Conservation (phyloP, 1,284 basidiomycete species). For the Tilletiaria anomala region DNA sequence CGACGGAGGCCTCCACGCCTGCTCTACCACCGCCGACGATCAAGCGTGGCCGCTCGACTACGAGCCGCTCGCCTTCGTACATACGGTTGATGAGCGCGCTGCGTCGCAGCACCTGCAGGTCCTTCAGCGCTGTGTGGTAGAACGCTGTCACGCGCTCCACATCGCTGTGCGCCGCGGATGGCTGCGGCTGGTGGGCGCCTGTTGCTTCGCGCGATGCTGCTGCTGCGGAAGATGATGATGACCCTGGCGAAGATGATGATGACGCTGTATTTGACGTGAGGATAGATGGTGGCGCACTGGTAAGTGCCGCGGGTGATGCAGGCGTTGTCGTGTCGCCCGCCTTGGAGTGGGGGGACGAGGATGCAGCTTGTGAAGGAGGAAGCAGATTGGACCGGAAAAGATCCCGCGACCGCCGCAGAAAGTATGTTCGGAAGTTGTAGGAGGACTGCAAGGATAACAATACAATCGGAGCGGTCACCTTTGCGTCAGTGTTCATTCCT, state of each 20-base stretch:
- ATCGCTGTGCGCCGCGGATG: neutral
- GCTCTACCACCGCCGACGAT: slow-evolving; percentile 25
- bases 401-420: slow-evolving; percentile 34
- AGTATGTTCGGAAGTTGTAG: slow-evolving; percentile 40
- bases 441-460: slow-evolving; percentile 25
- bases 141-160: slow-evolving; percentile 4
- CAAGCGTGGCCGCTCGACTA: slow-evolving; percentile 30
- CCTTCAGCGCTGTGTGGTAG: slow-evolving; percentile 8
- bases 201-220: slow-evolving; percentile 2
- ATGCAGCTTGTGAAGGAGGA: slow-evolving; percentile 1
- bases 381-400: slow-evolving; percentile 30
- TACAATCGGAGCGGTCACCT: neutral
- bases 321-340: slow-evolving; percentile 16
- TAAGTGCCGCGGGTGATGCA: slow-evolving; percentile 19
- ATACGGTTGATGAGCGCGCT: slow-evolving; percentile 33
- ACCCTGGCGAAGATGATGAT: neutral
- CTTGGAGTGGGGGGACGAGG: slow-evolving; percentile 17
- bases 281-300: slow-evolving; percentile 8
- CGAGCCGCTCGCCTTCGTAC: slow-evolving; percentile 35
- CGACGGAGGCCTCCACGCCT: slow-evolving; percentile 15
- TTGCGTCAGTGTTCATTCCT: too few relatives aligned
- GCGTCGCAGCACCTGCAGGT: slow-evolving; percentile 17
- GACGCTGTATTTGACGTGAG: neutral
- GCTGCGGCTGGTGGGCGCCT: neutral
- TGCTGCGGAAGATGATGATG: slow-evolving; percentile 6